phyloP scores from a whole-genome alignment of 169 alveolate species.

The Plasmodium knowlesi region DNA sequence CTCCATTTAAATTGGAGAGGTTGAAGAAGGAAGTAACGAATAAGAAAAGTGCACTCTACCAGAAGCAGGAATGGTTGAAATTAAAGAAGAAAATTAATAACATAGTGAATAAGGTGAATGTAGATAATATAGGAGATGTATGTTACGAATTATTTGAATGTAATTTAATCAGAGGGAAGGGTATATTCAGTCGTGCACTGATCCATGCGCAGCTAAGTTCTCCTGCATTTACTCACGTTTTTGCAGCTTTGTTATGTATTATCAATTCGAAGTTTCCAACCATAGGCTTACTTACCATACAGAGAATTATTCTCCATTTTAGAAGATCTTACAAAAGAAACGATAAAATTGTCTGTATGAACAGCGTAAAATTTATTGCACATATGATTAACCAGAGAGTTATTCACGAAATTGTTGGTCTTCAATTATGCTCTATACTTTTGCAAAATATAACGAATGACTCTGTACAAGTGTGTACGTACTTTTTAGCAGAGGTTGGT shows the following conservation, averaged over 20 bases:
- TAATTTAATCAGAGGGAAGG: conserved; percentile 98
- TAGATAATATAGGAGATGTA: conserved; percentile 88
- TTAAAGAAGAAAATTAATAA: conserved; percentile 96
- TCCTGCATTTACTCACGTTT: conserved; percentile 96
- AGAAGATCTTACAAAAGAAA: conserved; percentile 92
- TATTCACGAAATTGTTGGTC: conserved; percentile 94
- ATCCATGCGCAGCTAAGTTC: conserved; percentile 98
- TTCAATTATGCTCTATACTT: conserved; percentile 94
- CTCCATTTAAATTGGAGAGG: conserved; percentile 96
- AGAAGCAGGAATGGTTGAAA: conserved; percentile 98
- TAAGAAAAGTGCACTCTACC: conserved; percentile 91
- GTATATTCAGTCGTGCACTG: conserved; percentile 96
- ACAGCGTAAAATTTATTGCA: conserved; percentile 96
- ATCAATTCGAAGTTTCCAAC: conserved; percentile 98
- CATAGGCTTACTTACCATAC: conserved; percentile 95
- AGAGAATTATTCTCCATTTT: conserved; percentile 94
- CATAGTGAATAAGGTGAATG: conserved; percentile 95
- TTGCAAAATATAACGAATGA: conserved; percentile 97
- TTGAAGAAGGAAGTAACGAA: conserved; percentile 93
- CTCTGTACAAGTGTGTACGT: conserved; percentile 96
- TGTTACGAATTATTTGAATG: conserved; percentile 95
- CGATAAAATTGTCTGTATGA: conserved; percentile 95
- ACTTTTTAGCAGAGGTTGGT: conserved; percentile 94
- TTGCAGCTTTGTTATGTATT: conserved; percentile 96
- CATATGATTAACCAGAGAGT: conserved; percentile 94